Percentiles rank a stretch among this genome's conserved stretches.
Conservation (phyloP, 2,329 filamentous ascomycete species). For the Chaetomiaceae sp. region DNA sequence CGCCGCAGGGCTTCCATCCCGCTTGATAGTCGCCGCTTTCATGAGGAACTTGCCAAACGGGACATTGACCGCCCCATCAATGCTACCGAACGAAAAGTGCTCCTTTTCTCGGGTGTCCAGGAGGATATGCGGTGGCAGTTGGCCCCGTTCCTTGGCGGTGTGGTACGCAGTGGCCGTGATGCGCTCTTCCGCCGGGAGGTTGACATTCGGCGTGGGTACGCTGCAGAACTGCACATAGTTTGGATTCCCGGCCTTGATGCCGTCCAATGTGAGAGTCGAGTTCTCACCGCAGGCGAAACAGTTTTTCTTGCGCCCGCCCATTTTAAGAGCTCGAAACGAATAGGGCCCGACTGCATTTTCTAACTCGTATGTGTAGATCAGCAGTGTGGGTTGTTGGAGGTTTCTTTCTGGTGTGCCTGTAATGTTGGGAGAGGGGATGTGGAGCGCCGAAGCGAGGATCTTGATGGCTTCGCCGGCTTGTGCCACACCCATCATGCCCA, state of each 20-base stretch:
- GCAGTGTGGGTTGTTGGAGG: slow-evolving; percentile 31
- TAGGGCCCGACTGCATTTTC: slow-evolving; percentile 28
- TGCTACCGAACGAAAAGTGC: slow-evolving; percentile 74
- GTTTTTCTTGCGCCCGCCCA: slow-evolving; percentile 63
- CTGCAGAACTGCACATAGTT: slow-evolving; percentile 90
- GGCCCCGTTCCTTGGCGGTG: slow-evolving; percentile 11
- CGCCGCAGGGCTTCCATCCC: slow-evolving; percentile 1
- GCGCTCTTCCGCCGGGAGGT: slow-evolving; percentile 63
- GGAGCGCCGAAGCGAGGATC: slow-evolving; percentile 52
- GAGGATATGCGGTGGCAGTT: slow-evolving; percentile 49
- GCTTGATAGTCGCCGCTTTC: slow-evolving; percentile 23
- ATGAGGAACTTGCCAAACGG: slow-evolving; percentile 42
- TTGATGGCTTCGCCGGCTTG: slow-evolving; percentile 89
- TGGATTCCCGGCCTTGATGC: slow-evolving; percentile 59
- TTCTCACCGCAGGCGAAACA: slow-evolving; percentile 73
- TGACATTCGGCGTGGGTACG: slow-evolving; percentile 45
- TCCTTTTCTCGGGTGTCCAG: slow-evolving; percentile 82
- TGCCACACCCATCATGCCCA: slow-evolving; percentile 87
- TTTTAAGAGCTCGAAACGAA: slow-evolving; percentile 67
- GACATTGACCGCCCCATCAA: slow-evolving; percentile 72
- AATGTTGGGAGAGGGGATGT: slow-evolving; percentile 14
- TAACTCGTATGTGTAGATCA: slow-evolving; percentile 45
- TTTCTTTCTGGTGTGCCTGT: slow-evolving; percentile 12
- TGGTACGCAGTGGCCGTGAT: slow-evolving; percentile 61
- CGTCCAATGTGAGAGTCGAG: slow-evolving; percentile 58